Evolutionary conservation across 805 yeast genomes (phyloP).

Genomic region (Sugiyamaella boreocaroliniensis): DNA sequence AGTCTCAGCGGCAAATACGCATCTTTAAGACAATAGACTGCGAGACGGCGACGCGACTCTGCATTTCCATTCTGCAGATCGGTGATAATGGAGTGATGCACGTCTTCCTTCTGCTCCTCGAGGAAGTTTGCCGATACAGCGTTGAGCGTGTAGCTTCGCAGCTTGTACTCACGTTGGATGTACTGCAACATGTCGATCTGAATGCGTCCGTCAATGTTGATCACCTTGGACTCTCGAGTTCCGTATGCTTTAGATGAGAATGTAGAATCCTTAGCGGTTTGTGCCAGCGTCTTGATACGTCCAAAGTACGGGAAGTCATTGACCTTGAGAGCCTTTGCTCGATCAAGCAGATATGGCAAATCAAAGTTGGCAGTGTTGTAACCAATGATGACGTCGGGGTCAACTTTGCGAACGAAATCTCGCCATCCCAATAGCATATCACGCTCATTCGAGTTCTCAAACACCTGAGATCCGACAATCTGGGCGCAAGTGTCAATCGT

Average conservation of each 20-base stretch:
- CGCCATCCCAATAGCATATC: slow-evolving; percentile 85
- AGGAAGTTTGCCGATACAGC: slow-evolving; percentile 91
- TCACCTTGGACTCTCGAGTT: slow-evolving; percentile 83
- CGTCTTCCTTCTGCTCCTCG: slow-evolving; percentile 96
- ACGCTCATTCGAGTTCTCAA: slow-evolving; percentile 63
- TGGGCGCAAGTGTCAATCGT: slow-evolving; percentile 88
- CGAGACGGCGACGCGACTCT: slow-evolving; percentile 89
- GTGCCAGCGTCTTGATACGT: slow-evolving; percentile 57
- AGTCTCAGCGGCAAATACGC: slow-evolving; percentile 86
- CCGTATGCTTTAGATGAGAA: slow-evolving; percentile 96
- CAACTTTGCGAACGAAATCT: slow-evolving; percentile 74
- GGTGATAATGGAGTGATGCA: slow-evolving; percentile 93
- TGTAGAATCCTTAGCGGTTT: slow-evolving; percentile 71
- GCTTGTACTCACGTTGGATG: slow-evolving; percentile 88
- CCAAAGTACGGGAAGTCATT: slow-evolving; percentile 80
- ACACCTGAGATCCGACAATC: slow-evolving; percentile 88
- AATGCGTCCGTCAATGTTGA: slow-evolving; percentile 92
- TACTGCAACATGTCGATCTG: slow-evolving; percentile 91
- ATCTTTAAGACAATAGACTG: slow-evolving; percentile 95
- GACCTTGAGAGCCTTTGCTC: slow-evolving; percentile 70
- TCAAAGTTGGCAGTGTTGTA: slow-evolving; percentile 93
- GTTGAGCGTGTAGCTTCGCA: slow-evolving; percentile 89
- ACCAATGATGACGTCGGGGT: slow-evolving; percentile 96
- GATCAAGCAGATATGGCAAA: slow-evolving; percentile 82
- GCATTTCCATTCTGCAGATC: slow-evolving; percentile 87